Evolutionary conservation across 495 filamentous ascomycete genomes (phyloP).

Genomic region (Bacidia rubella): DNA sequence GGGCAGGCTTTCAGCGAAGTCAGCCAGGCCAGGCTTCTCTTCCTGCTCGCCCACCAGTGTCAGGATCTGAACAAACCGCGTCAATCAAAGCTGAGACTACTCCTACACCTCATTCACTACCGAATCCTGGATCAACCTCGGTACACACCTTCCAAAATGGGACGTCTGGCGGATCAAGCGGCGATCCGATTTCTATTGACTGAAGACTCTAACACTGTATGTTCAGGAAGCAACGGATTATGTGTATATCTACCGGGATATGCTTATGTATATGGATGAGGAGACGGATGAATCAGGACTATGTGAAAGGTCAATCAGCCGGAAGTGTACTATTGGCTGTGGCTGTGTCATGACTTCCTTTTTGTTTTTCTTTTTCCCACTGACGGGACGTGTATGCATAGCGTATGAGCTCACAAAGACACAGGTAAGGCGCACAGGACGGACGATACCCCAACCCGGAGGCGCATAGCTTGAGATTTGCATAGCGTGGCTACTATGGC

Average conservation of each 20-base stretch:
- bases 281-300: too few relatives aligned
- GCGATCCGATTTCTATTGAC: constrained; percentile 10
- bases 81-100: background rate
- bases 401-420: background rate
- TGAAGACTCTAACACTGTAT: too few relatives aligned
- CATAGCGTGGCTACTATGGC: constrained; percentile 1
- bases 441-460: background rate
- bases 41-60: background rate
- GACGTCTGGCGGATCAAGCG: background rate
- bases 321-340: too few relatives aligned
- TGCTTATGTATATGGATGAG: too few relatives aligned
- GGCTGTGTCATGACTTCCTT: too few relatives aligned
- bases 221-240: background rate
- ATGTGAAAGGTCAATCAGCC: too few relatives aligned
- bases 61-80: background rate
- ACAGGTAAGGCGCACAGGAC: constrained; percentile 1
- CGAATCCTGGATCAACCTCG: background rate
- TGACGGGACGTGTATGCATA: too few relatives aligned
- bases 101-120: background rate
- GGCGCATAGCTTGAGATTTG: background rate
- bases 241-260: too few relatives aligned
- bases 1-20: background rate
- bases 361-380: too few relatives aligned
- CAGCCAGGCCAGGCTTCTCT: background rate
- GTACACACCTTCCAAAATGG: background rate